A percentile compares a stretch with the other conserved stretches of the same genome.
Conservation (phyloP, 345 rosid species). For the Salix suchowensis region DNA sequence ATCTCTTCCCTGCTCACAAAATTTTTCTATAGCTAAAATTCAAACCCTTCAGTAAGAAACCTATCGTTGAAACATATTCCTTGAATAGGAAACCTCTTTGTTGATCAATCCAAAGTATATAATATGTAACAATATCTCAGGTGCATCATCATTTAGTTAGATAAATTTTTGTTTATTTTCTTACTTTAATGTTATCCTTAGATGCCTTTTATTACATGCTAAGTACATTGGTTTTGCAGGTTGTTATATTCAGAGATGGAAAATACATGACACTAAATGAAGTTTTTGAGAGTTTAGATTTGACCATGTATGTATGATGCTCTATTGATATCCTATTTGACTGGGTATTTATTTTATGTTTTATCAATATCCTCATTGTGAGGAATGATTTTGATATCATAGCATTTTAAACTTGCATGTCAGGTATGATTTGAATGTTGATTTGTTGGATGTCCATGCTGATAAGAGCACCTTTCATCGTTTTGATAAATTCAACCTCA, state of each 20-base stretch:
- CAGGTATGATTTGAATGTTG: conserved; percentile 54
- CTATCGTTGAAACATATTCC: too few species aligned
- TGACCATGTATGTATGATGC: conserved; percentile 34
- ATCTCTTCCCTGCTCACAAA: too few species aligned
- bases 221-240: conserved; percentile 21
- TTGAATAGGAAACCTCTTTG: too few species aligned
- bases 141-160: neutral
- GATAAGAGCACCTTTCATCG: conserved; percentile 55
- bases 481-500: conserved; percentile 55
- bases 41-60: too few species aligned
- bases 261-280: conserved; percentile 50
- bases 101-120: too few species aligned
- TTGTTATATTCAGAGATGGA: conserved; percentile 59
- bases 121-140: too few species aligned
- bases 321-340: too few species aligned
- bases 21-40: too few species aligned
- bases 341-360: neutral
- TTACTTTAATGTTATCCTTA: neutral
- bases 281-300: conserved; percentile 53
- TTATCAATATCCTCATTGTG: neutral
- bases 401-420: neutral
- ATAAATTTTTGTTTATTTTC: neutral
- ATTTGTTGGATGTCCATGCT: conserved; percentile 55
- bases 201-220: neutral
- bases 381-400: neutral